Conservation (phyloP, 805 yeast species). For the Clavispora asparagi region DNA sequence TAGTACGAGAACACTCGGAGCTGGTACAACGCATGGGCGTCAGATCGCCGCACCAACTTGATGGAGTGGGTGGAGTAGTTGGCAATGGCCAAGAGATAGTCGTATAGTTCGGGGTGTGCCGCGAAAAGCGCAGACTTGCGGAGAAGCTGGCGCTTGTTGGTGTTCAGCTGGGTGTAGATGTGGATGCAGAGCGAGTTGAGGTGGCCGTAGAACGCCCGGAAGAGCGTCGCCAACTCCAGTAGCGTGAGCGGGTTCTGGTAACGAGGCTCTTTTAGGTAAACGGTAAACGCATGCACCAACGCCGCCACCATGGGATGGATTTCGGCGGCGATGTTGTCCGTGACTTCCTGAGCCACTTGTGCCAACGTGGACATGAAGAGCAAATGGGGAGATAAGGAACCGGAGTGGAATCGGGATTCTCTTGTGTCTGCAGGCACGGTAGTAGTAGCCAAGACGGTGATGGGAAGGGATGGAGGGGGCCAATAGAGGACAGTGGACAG, state of each 20-base stretch:
- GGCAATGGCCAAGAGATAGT: conserved; percentile 38
- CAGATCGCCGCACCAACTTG: conserved; percentile 32
- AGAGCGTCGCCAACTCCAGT: conserved; percentile 28
- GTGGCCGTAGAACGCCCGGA: conserved; percentile 33
- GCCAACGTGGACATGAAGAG: background rate
- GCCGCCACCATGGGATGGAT: conserved; percentile 25
- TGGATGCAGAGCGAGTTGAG: conserved; percentile 29
- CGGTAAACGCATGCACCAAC: conserved; percentile 24
- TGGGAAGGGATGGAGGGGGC: background rate
- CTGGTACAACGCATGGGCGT: conserved; percentile 33
- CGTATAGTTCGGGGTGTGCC: conserved; percentile 26
- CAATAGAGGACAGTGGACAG: no score
- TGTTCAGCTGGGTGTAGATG: conserved; percentile 33
- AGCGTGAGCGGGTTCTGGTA: conserved; percentile 37
- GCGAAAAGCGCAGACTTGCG: conserved; percentile 24
- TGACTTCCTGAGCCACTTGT: conserved; percentile 15
- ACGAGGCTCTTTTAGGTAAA: conserved; percentile 39
- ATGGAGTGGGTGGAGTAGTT: conserved; percentile 33
- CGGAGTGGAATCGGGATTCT: background rate
- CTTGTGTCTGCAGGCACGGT: background rate
- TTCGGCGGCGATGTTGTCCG: conserved; percentile 7
- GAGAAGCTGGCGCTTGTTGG: conserved; percentile 34
- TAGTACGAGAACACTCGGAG: conserved; percentile 37
- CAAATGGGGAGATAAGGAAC: background rate
- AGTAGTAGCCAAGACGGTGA: background rate